Evolutionary conservation across 345 rosid species (phyloP), one percentile per base, ranked within the genome.

Genomic region (Cardamine occulta): DNA sequence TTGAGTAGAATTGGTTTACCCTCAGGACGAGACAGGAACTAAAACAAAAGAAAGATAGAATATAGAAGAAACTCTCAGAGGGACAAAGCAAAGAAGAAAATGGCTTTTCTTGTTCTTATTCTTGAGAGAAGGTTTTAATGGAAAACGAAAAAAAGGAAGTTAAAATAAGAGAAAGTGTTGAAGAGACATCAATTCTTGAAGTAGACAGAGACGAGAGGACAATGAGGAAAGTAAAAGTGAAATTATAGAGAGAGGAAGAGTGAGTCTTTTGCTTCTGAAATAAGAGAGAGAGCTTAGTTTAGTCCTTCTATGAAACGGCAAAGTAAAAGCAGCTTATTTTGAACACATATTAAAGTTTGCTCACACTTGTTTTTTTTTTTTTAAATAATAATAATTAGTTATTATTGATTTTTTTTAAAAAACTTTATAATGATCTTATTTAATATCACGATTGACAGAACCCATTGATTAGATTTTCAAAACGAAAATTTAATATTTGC

Each of bases 121-220:
- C 70, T 54, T 62, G 74, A 76, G 83, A 39, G 71, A 72, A 69
- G 65, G 40, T 62, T 79, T 61, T 75, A 77, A 77, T 71, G 76
- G 66, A 8, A 14, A 5, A 9, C 23, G 3, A 26, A 23, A 31
- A 29, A 76, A 21, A 63, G 39, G 12, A 56, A 75, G 56, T 78
- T 87, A 86, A 79, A 86, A 84, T 85, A 88, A 84, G 85, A 79
- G 85, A 87, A 84, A 88, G 84, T 80, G 88, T 52, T 85, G 90
- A 82, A 53, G 85, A 80, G 84, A 82, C 74, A 78, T 66, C 81
- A 86, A 88, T 89, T 87, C 90, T 83, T 87, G 85, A 83, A 87
- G 84, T 74, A 85, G 83, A 85, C 82, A 84, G 80, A 87, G 96
- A 81, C 90, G 84, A 85, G 90, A 45, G 21, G 21, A 85, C 87